phyloP scores from a whole-genome alignment of 2,329 filamentous ascomycete genomes.

The Colletotrichum sublineola region DNA sequence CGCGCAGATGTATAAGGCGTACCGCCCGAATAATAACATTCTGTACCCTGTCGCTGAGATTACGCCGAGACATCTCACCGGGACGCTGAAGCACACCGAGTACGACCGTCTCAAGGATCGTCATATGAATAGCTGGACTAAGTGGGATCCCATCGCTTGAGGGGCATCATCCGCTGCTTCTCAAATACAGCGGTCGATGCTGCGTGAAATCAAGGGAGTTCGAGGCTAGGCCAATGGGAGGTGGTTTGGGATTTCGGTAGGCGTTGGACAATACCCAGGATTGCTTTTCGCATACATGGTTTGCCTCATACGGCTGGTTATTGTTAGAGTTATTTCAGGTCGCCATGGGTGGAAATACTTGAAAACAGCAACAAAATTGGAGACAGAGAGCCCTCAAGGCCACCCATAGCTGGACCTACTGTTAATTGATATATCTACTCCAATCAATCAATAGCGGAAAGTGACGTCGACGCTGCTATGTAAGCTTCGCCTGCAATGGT shows the following conservation, averaged over 20 bases:
- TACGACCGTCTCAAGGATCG: constrained; percentile 18
- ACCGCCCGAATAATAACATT: constrained; percentile 19
- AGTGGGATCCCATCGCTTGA: constrained; percentile 30
- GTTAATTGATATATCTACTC: constrained; percentile 19
- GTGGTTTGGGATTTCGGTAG: constrained; percentile 5
- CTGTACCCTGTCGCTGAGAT: constrained; percentile 31
- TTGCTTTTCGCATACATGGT: constrained; percentile 21
- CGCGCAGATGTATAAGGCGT: constrained; percentile 38
- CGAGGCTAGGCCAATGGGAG: not conserved
- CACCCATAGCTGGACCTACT: constrained; percentile 26
- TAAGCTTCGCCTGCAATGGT: not conserved
- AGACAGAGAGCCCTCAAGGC: constrained; percentile 10
- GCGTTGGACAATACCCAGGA: constrained; percentile 38
- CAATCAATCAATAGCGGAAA: not conserved
- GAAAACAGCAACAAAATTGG: constrained; percentile 8
- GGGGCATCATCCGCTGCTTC: not conserved
- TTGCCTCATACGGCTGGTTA: constrained; percentile 17
- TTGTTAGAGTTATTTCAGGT: constrained; percentile 28
- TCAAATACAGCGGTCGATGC: not conserved
- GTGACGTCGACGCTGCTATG: not conserved
- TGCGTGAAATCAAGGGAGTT: not conserved
- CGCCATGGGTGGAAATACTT: not conserved
- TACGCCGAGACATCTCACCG: constrained; percentile 28
- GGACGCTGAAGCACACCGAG: constrained; percentile 29
- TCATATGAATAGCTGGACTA: constrained; percentile 36